Percentiles rank a stretch among this genome's conserved stretches.
Conservation (phyloP, 352 stramenopile species). For the Saprolegnia parasitica region DNA sequence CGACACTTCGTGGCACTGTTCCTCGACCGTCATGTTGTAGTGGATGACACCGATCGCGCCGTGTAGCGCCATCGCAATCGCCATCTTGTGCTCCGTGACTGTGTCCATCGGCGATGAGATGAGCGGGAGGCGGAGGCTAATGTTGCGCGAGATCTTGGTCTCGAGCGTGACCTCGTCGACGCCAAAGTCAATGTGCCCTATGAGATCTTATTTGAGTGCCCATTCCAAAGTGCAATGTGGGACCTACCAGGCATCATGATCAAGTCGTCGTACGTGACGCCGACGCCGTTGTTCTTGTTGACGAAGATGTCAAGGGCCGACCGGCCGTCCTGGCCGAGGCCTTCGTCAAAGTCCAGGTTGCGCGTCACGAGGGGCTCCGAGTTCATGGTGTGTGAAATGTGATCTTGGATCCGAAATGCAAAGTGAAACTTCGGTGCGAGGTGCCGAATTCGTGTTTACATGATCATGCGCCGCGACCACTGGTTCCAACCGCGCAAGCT, state of each 20-base stretch:
- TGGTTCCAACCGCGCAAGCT: slow-evolving; percentile 3
- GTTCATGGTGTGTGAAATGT: slow-evolving; percentile 5
- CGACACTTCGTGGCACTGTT: slow-evolving; percentile 92
- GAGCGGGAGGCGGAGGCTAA: slow-evolving; percentile 93
- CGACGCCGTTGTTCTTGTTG: slow-evolving; percentile 75
- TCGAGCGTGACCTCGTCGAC: slow-evolving; percentile 94
- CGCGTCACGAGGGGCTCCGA: slow-evolving; percentile 23
- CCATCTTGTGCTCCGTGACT: slow-evolving; percentile 99
- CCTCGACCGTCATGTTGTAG: slow-evolving; percentile 98
- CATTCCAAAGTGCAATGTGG: slow-evolving; percentile 10
- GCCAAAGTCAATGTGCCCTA: slow-evolving; percentile 92
- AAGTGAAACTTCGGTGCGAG: slow-evolving; percentile 22
- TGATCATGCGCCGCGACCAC: slow-evolving; percentile 10
- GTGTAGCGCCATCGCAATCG: slow-evolving; percentile 99
- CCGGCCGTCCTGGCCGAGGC: slow-evolving; percentile 48
- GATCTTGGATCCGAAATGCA: slow-evolving; percentile 18
- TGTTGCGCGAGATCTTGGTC: slow-evolving; percentile 91
- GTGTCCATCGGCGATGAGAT: slow-evolving; percentile 99
- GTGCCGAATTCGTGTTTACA: slow-evolving; percentile 10
- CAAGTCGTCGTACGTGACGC: slow-evolving; percentile 82
- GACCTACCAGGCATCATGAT: slow-evolving; percentile 61
- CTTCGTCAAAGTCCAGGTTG: slow-evolving; percentile 28
- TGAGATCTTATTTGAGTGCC: slow-evolving; percentile 27
- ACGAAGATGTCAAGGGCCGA: slow-evolving; percentile 81
- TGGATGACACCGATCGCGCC: slow-evolving; percentile 99